phyloP scores from a whole-genome alignment of 106 monocot genomes.

The Narthecium ossifragum region DNA sequence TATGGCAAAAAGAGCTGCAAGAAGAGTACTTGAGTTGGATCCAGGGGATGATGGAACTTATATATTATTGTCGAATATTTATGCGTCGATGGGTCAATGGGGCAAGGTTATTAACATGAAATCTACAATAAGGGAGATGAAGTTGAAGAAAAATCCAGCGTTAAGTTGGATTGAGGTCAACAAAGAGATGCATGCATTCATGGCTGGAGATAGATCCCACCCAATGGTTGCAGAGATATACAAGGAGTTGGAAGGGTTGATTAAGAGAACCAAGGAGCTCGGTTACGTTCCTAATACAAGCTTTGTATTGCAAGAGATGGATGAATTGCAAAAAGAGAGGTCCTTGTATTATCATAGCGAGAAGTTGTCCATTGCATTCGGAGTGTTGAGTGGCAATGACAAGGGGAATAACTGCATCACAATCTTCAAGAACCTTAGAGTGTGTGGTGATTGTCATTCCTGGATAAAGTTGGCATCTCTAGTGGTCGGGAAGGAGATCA shows the following conservation, averaged over 20 bases:
- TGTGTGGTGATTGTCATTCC: constrained; percentile 49
- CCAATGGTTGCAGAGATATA: constrained; percentile 27
- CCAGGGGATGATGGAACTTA: constrained; percentile 33
- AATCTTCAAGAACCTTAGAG: constrained; percentile 45
- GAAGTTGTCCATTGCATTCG: constrained; percentile 47
- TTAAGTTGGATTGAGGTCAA: constrained; percentile 66
- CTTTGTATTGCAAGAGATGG: constrained; percentile 61
- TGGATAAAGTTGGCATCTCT: constrained; percentile 33
- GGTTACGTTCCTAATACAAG: constrained; percentile 64
- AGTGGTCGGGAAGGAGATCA: constrained; percentile 20
- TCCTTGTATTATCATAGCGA: constrained; percentile 49
- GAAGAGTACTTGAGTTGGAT: constrained; percentile 43
- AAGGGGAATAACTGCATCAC: constrained; percentile 4
- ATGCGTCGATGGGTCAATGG: constrained; percentile 62
- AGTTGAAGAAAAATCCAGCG: constrained; percentile 63
- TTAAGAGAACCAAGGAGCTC: constrained; percentile 29
- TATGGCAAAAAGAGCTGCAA: constrained; percentile 46
- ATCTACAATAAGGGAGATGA: constrained; percentile 32
- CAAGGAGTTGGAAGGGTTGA: constrained; percentile 29
- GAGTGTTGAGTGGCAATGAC: constrained; percentile 1
- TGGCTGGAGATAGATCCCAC: constrained; percentile 51
- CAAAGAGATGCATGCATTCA: constrained; percentile 39
- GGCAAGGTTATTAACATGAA: constrained; percentile 34
- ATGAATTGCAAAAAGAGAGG: constrained; percentile 27
- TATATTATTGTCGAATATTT: constrained; percentile 57